phyloP scores from a whole-genome alignment of 768 basidiomycete genomes.

The Rhizopogon salebrosus region DNA sequence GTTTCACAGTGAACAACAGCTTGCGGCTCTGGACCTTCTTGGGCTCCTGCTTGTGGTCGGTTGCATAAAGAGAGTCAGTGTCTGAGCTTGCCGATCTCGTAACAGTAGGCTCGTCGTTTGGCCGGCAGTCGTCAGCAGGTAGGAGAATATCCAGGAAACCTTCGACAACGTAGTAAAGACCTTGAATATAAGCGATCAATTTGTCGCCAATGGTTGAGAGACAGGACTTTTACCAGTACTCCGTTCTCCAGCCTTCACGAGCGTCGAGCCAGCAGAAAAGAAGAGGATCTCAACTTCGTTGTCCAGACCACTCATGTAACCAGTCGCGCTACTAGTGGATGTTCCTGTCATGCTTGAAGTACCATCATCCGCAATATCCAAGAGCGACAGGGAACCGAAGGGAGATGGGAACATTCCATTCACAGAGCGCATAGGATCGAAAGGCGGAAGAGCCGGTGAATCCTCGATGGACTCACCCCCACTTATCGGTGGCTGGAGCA shows the following conservation, averaged over 20 bases:
- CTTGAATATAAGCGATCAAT: slow-evolving; percentile 26
- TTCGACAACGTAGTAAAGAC: slow-evolving; percentile 91
- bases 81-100: slow-evolving; percentile 19
- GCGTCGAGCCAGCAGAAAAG: slow-evolving; percentile 78
- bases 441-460: slow-evolving; percentile 57
- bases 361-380: slow-evolving; percentile 68
- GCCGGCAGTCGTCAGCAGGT: slow-evolving; percentile 37
- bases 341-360: slow-evolving; percentile 58
- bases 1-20: slow-evolving; percentile 89
- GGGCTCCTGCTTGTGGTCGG: slow-evolving; percentile 26
- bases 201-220: slow-evolving; percentile 4
- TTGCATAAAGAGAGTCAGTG: slow-evolving; percentile 33
- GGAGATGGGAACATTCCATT: slow-evolving; percentile 50
- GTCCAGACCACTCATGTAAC: slow-evolving; percentile 78
- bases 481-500: slow-evolving; percentile 80
- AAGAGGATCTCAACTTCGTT: slow-evolving; percentile 96
- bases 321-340: slow-evolving; percentile 45
- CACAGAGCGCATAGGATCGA: slow-evolving; percentile 31
- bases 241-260: slow-evolving; percentile 86
- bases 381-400: slow-evolving; percentile 67
- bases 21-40: slow-evolving; percentile 43
- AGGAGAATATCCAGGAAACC: slow-evolving; percentile 92
- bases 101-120: slow-evolving; percentile 9
- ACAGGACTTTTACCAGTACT: slow-evolving; percentile 60
- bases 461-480: slow-evolving; percentile 60